Percentiles rank a stretch among this genome's conserved stretches.
Conservation (phyloP, 306 rosid genomes). For the Cicer cuneatum region DNA sequence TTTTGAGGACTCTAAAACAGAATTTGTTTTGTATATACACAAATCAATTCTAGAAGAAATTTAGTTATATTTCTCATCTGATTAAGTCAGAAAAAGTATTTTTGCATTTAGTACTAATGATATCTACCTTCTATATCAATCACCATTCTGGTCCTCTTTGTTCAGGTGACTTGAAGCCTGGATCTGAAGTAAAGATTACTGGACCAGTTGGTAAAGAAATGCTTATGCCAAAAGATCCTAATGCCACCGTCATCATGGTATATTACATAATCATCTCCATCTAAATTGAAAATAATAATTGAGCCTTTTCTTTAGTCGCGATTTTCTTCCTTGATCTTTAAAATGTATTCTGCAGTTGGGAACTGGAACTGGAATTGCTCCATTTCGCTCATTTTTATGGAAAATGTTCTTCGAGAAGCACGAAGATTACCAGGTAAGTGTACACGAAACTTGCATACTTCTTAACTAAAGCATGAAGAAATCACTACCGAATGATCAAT, state of each 20-base stretch:
- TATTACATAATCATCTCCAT: constrained; percentile 16
- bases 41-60: neutral
- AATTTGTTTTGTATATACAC: neutral
- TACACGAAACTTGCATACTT: neutral
- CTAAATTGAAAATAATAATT: neutral
- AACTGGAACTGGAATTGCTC: constrained; percentile 99
- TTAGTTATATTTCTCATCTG: too few relatives aligned
- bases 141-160: neutral
- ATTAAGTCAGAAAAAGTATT: too few relatives aligned
- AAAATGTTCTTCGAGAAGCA: constrained; percentile 97
- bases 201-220: constrained; percentile 99
- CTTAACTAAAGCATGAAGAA: neutral
- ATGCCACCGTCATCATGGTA: constrained; percentile 92
- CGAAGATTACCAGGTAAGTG: constrained; percentile 80
- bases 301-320: neutral
- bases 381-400: constrained; percentile 93
- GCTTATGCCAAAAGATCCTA: constrained; percentile 99
- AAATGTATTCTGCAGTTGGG: constrained; percentile 66
- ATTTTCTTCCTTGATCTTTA: constrained; percentile 27
- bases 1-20: neutral
- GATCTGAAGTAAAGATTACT: constrained; percentile 76
- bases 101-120: neutral
- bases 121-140: neutral
- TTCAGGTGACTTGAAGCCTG: constrained; percentile 95
- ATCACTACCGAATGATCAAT: neutral